These are phyloP conservation scores for Fusarium falciforme DNA, from an alignment of 2,329 filamentous ascomycete species.

Conservation along the genomic window DNA sequence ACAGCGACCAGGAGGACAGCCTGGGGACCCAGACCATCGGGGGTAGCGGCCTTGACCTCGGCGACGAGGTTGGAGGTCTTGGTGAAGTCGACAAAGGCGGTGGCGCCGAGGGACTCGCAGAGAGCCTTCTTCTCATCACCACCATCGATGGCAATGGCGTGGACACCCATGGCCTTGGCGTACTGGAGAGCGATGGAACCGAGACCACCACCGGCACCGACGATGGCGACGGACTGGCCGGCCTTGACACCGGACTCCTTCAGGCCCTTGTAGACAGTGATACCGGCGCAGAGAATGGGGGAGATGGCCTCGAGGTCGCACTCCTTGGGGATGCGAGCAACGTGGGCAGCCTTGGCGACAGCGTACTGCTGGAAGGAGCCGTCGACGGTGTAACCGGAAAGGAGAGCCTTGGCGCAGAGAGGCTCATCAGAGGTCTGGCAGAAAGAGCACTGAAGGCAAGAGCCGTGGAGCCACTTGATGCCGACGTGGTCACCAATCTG, in stretches of 20 bases:
- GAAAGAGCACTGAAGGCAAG: conserved; percentile 85
- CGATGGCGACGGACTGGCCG: conserved; percentile 84
- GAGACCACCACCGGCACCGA: conserved; percentile 87
- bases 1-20: conserved; percentile 89
- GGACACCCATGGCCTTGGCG: conserved; percentile 88
- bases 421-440: conserved; percentile 86
- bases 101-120: conserved; percentile 76
- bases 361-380: conserved; percentile 94
- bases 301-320: conserved; percentile 80
- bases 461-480: conserved; percentile 93
- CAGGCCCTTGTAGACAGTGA: conserved; percentile 91
- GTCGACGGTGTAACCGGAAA: conserved; percentile 94
- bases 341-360: conserved; percentile 86
- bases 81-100: conserved; percentile 83
- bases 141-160: conserved; percentile 83
- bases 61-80: conserved; percentile 81
- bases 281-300: conserved; percentile 85
- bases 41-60: conserved; percentile 84
- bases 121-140: conserved; percentile 84
- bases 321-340: conserved; percentile 83
- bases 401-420: conserved; percentile 77
- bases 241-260: conserved; percentile 83
- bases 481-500: conserved; percentile 87
- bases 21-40: conserved; percentile 85
- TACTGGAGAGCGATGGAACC: conserved; percentile 86